Conservation (phyloP, 192 early-diverging fungal species). For the Endogone sp. region DNA sequence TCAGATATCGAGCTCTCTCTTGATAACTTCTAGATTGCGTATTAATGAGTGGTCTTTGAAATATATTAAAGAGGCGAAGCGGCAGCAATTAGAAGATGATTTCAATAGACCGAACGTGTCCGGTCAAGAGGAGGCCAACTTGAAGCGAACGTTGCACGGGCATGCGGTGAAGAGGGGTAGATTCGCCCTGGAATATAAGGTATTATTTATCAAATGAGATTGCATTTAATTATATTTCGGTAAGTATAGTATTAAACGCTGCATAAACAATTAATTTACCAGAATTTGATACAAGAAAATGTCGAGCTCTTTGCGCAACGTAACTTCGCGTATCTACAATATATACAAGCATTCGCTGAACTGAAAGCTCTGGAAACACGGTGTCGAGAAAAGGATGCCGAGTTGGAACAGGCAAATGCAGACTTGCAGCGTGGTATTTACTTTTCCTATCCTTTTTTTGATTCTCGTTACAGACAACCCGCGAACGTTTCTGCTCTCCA, state of each 20-base stretch:
- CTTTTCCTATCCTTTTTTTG: background rate
- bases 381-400: background rate
- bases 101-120: background rate
- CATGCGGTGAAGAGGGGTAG: slow-evolving; percentile 10
- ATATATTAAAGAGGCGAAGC: slow-evolving; percentile 9
- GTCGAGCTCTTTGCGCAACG: slow-evolving; percentile 21
- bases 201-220: background rate
- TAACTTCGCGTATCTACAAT: slow-evolving; percentile 23
- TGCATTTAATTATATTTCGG: slow-evolving; percentile 2
- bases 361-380: slow-evolving; percentile 10
- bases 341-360: slow-evolving; percentile 24
- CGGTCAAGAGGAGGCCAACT: slow-evolving; percentile 14
- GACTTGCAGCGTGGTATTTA: background rate
- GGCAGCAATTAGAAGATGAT: background rate
- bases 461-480: too few relatives aligned
- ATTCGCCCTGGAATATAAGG: slow-evolving; percentile 24
- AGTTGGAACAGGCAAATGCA: background rate
- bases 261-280: too few relatives aligned
- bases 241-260: too few relatives aligned
- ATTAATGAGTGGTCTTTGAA: too few relatives aligned
- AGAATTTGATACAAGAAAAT: slow-evolving; percentile 18
- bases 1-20: background rate
- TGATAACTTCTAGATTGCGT: background rate
- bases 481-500: too few relatives aligned
- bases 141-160: slow-evolving; percentile 14